phyloP scores from a whole-genome alignment of 1,284 basidiomycete genomes.

The Termitomyces sp. region DNA sequence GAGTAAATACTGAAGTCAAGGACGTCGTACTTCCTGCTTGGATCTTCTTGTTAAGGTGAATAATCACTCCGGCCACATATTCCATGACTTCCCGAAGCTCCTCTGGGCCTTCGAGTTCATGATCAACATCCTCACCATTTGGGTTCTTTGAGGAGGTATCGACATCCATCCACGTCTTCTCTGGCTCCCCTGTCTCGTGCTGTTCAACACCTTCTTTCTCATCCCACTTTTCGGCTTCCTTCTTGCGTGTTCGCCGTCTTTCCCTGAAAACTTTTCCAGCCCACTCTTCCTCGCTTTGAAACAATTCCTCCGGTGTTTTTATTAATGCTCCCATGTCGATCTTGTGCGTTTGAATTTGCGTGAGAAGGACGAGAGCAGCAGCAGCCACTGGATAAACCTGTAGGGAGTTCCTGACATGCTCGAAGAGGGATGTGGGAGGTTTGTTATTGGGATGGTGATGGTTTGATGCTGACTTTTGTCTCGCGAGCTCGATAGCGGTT shows the following conservation, averaged over 20 bases:
- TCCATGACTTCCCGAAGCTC: conserved; percentile 49
- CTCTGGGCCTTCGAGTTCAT: conserved; percentile 38
- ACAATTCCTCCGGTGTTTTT: conserved; percentile 55
- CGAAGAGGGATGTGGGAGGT: conserved; percentile 20
- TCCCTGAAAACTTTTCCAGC: conserved; percentile 38
- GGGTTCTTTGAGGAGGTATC: conserved; percentile 17
- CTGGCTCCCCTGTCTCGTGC: conserved; percentile 29
- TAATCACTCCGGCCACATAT: conserved; percentile 41
- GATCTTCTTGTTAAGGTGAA: conserved; percentile 28
- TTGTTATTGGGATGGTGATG: neutral
- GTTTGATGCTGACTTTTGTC: conserved; percentile 10
- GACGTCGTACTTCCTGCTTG: conserved; percentile 10
- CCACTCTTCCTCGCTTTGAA: conserved; percentile 60
- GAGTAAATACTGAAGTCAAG: neutral
- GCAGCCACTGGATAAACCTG: conserved; percentile 37
- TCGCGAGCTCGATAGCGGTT: conserved; percentile 28
- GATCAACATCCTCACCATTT: conserved; percentile 17
- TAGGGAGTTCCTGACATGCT: conserved; percentile 40
- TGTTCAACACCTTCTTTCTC: conserved; percentile 3
- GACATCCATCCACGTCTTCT: conserved; percentile 24
- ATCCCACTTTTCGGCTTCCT: conserved; percentile 21
- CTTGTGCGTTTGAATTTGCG: conserved; percentile 39
- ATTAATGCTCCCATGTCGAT: conserved; percentile 69
- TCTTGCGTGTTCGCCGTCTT: conserved; percentile 20
- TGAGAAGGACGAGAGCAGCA: conserved; percentile 36